Evolutionary conservation across 2,329 filamentous ascomycete genomes (phyloP), one percentile per base, ranked within the genome.

Genomic region (Calonectria montana): DNA sequence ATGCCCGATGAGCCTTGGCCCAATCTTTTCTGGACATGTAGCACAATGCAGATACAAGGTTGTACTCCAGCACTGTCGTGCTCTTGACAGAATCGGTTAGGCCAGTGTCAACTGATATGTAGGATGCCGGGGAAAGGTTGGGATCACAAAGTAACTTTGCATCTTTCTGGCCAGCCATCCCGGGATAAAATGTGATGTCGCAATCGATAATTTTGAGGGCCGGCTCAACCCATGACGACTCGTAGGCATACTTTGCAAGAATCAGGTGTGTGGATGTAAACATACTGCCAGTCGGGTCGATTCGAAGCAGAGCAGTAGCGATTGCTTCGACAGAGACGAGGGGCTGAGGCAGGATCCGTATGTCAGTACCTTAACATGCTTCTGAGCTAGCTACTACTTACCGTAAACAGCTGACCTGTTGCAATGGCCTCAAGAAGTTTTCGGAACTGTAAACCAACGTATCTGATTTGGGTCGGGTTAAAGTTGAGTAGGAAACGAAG

Each of bases 201-300:
- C 89, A 91, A 76, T 93, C 88, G 31, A 95, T 84, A 12, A 94
- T 86, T 4, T 87, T 87, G 6, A 93, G 83, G 2, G 89, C 91
- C 27, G 88, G 86, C 16, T 86, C 85, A 69, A 90, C 88, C 45
- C 81, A 81, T 75, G 89, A 83, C 37, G 88, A 87, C 65, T 88
- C 85, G 80, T 91, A 89, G 53, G 93, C 92, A 13, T 92, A 80
- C 48, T 86, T 89, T 35, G 88, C 86, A 37, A 94, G 85, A 16
- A 83, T 79, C 43, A 92, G 81, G 76, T 95, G 93, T 31, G 86
- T 87, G 5, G 88, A 88, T 5, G 93, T 95, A 76, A 95, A 90
- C 64, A 93, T 89, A 62, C 89, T 89, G 31, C 89, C 90, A 15
- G 88, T 88, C 2, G 93, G 91, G 75, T 96, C 93, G 69, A 96